These are phyloP conservation scores for Trypanosoma lewisi DNA, from an alignment of 208 protist genomes.

Conservation along the genomic window DNA sequence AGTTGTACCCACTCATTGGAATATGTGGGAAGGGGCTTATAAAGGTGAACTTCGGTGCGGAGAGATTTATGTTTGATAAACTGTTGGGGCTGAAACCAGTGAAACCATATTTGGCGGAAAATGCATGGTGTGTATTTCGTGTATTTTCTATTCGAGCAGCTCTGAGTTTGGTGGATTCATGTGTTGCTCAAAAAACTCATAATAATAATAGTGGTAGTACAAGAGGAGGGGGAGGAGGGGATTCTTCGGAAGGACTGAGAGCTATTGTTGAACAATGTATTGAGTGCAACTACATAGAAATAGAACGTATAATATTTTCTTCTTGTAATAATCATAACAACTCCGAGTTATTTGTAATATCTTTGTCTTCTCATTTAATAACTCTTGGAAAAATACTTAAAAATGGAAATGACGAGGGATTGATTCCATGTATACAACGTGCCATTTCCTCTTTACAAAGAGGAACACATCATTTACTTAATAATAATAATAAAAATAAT, in stretches of 20 bases:
- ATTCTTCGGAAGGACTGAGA: slow-evolving; percentile 15
- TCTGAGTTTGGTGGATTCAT: slow-evolving; percentile 32
- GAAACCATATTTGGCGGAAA: slow-evolving; percentile 18
- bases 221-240: too few species aligned
- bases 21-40: slow-evolving; percentile 71
- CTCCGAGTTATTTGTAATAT: slow-evolving; percentile 24
- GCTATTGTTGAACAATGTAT: slow-evolving; percentile 33
- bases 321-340: too few species aligned
- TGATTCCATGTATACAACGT: slow-evolving; percentile 17
- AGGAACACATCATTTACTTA: slow-evolving; percentile 23
- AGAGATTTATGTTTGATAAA: slow-evolving; percentile 57
- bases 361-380: slow-evolving; percentile 27
- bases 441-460: slow-evolving; percentile 22
- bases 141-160: slow-evolving; percentile 69
- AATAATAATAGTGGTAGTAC: too few species aligned
- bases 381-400: slow-evolving; percentile 33
- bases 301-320: slow-evolving; percentile 26
- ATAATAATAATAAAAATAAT: slow-evolving; percentile 14
- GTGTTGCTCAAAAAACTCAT: not conserved
- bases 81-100: slow-evolving; percentile 1
- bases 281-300: slow-evolving; percentile 29
- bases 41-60: slow-evolving; percentile 81
- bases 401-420: slow-evolving; percentile 12
- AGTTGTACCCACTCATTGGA: slow-evolving; percentile 71
- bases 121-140: slow-evolving; percentile 78